Percentiles rank a stretch among this genome's conserved stretches.
phyloP scores from a whole-genome alignment of 2,329 filamentous ascomycete genomes.

The Epichloe uncinata region DNA sequence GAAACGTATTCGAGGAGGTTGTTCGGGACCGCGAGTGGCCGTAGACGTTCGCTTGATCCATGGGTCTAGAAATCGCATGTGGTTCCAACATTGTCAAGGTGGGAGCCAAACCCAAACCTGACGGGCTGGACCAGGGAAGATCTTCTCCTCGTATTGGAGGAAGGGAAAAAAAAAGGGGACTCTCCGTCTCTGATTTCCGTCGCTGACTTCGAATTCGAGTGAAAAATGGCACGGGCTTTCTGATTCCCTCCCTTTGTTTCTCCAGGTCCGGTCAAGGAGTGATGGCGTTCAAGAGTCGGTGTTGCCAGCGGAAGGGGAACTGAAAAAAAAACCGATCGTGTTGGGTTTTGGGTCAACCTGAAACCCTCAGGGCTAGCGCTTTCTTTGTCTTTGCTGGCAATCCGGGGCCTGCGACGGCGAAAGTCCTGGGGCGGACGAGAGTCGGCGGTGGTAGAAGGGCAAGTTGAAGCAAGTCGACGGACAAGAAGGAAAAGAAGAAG shows the following conservation, averaged over 20 bases:
- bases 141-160: not conserved
- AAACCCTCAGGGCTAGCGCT: not conserved
- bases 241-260: not conserved
- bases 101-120: not conserved
- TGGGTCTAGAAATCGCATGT: conserved; percentile 18
- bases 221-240: not conserved
- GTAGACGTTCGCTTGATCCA: conserved; percentile 27
- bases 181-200: not conserved
- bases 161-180: not conserved
- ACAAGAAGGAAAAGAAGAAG: no score
- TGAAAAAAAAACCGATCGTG: not conserved
- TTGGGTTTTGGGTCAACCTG: not conserved
- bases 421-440: no score
- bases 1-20: conserved; percentile 42
- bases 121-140: not conserved
- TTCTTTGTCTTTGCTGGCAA: no score
- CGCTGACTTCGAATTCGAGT: not conserved
- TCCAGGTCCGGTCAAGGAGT: not conserved
- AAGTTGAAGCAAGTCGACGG: no score
- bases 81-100: conserved; percentile 18
- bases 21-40: conserved; percentile 42
- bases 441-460: no score
- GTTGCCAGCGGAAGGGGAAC: not conserved
- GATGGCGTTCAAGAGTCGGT: not conserved
- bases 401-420: no score